phyloP scores from a whole-genome alignment of 495 filamentous ascomycete genomes.

The Annulohypoxylon maeteangense region DNA sequence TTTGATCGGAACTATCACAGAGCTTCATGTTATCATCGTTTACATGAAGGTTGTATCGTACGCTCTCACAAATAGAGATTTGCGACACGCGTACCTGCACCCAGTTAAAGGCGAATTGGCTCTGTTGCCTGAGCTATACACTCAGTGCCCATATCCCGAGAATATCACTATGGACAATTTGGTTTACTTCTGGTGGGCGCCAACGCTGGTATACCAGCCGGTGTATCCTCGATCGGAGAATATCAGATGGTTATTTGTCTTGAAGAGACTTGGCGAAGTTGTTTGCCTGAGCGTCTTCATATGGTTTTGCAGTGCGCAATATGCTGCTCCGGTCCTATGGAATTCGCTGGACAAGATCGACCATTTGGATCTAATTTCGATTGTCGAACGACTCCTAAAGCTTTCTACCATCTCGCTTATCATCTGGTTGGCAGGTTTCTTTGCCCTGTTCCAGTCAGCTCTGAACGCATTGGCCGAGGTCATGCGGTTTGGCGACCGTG shows the following conservation, averaged over 20 bases:
- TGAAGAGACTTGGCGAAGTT: slow-evolving; percentile 82
- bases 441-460: slow-evolving; percentile 89
- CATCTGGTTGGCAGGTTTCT: slow-evolving; percentile 97
- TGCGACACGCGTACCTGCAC: slow-evolving; percentile 86
- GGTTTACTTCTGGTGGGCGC: slow-evolving; percentile 95
- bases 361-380: slow-evolving; percentile 79
- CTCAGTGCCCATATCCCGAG: slow-evolving; percentile 82
- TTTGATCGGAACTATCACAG: slow-evolving; percentile 87
- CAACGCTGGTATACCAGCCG: slow-evolving; percentile 95
- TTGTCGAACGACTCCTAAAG: slow-evolving; percentile 91
- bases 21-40: slow-evolving; percentile 93
- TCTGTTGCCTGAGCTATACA: slow-evolving; percentile 81
- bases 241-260: slow-evolving; percentile 87
- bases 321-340: slow-evolving; percentile 85
- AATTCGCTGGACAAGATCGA: slow-evolving; percentile 90
- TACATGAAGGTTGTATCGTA: slow-evolving; percentile 97
- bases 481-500: slow-evolving; percentile 87
- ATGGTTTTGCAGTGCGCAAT: slow-evolving; percentile 92
- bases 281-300: slow-evolving; percentile 82
- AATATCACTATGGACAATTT: slow-evolving; percentile 91
- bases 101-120: slow-evolving; percentile 66
- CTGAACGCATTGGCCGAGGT: slow-evolving; percentile 93
- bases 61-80: slow-evolving; percentile 94
- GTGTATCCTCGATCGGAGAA: slow-evolving; percentile 84
- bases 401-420: slow-evolving; percentile 91